These are phyloP conservation scores for Starmera stellimalicola DNA, from an alignment of 1,139 yeast genomes.

Conservation along the genomic window DNA sequence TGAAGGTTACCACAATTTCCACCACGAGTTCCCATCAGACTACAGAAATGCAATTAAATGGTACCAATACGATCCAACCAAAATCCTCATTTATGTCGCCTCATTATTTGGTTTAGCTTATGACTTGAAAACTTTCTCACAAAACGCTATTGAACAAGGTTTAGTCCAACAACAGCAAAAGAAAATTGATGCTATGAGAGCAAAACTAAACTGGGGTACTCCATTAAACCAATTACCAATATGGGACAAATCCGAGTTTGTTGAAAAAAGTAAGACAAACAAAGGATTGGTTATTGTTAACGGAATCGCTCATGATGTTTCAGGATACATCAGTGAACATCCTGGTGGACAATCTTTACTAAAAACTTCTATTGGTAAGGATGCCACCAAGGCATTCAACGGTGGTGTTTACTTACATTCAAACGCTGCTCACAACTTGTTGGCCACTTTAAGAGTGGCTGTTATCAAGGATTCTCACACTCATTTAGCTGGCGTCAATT, in stretches of 20 bases:
- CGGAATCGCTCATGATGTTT: slow-evolving; percentile 91
- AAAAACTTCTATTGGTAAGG: slow-evolving; percentile 84
- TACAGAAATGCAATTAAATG: slow-evolving; percentile 96
- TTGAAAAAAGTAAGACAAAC: slow-evolving; percentile 47
- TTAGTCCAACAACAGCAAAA: slow-evolving; percentile 93
- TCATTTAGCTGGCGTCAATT: slow-evolving; percentile 6
- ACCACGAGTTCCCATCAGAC: slow-evolving; percentile 98
- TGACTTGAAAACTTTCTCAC: slow-evolving; percentile 87
- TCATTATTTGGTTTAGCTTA: slow-evolving; percentile 81
- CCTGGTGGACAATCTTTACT: slow-evolving; percentile 96
- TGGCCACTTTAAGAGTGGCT: slow-evolving; percentile 94
- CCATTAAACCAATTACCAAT: slow-evolving; percentile 79
- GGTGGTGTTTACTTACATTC: slow-evolving; percentile 98
- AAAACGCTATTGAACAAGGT: slow-evolving; percentile 95
- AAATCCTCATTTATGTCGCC: slow-evolving; percentile 59
- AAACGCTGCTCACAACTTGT: slow-evolving; percentile 93
- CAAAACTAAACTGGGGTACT: slow-evolving; percentile 86
- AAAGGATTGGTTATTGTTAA: slow-evolving; percentile 70
- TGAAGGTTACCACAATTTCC: slow-evolving; percentile 99
- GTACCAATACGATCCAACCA: slow-evolving; percentile 99
- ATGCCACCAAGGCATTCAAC: slow-evolving; percentile 93
- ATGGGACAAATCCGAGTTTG: slow-evolving; percentile 81
- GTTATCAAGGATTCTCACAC: slow-evolving; percentile 52
- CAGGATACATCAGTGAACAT: slow-evolving; percentile 79
- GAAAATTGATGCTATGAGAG: slow-evolving; percentile 77